Evolutionary conservation across 2,329 filamentous ascomycete species (phyloP), one percentile per base, ranked within the genome.

Genomic region (Hirsutella rhossiliensis): DNA sequence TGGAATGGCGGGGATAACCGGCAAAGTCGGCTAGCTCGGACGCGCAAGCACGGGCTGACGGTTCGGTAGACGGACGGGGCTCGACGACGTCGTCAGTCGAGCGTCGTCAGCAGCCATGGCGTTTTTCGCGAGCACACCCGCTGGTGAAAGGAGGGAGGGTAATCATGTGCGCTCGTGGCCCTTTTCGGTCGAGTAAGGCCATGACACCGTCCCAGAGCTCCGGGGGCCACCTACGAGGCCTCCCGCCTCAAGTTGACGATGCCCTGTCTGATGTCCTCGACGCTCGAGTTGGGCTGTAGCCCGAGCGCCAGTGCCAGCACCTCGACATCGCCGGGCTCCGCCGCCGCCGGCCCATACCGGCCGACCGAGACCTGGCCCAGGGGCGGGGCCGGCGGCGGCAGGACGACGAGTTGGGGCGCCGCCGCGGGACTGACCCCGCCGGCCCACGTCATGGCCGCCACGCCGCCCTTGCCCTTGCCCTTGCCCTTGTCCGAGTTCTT

Each of bases 301-400:
- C 63, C 63, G 17, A 66, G 52, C 2, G 58, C 52, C 18, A 53
- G 49, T 7, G 63, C 62, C 8, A 66, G 51, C 6, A 61, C 49
- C 47, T 64, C 63, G 2, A 66, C 55, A 32, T 62, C 59, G 43
- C 56, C 56, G 1, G 50, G 43, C 15, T 50, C 57, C n/a, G 53
- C 38, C 7, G 43, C 38, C 18, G 41, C 7, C 18, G 17, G 15
- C 18, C 34, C 34, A 17, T 36, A 36, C n/a, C n/a, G 5, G 34
- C n/a, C 34, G 15, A 7, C 34, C n/a, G 34, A 12, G 30, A 9
- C 13, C 15, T 17, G 8, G 34, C 34, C 18, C 4, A 36, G 8
- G 8, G 34, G 8, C 34, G 8, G 15, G 32, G 7, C 42, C 27
- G 44, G 37, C 30, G 50, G 43, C 30, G 49, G 46, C 3, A 50